Percentiles rank a stretch among this genome's conserved stretches.
These are phyloP conservation scores for Aspergillus sojae DNA, from an alignment of 2,329 filamentous ascomycete species.

Conservation along the genomic window DNA sequence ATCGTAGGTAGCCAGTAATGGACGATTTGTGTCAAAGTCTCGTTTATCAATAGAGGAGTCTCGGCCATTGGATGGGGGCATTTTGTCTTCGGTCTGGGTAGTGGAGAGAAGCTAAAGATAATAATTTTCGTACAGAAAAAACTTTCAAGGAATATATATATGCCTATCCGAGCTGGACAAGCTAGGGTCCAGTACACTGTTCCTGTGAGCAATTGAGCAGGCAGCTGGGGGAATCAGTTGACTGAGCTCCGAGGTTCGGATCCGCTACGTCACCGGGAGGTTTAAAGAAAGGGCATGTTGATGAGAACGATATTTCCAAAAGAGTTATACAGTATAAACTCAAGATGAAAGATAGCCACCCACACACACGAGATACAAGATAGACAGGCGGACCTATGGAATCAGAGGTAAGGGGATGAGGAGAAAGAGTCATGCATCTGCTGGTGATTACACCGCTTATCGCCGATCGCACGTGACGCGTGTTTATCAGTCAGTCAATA, in stretches of 20 bases:
- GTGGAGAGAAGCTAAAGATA: background rate
- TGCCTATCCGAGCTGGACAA: background rate
- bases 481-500: background rate
- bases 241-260: conserved; percentile 16
- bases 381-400: background rate
- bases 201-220: background rate
- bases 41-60: conserved; percentile 44
- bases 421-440: conserved; percentile 2
- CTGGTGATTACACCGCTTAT: conserved; percentile 20
- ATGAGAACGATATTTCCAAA: background rate
- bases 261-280: conserved; percentile 26
- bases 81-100: conserved; percentile 11
- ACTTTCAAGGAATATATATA: background rate
- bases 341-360: background rate
- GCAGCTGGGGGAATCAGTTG: conserved; percentile 24
- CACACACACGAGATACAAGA: background rate
- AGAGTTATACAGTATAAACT: background rate
- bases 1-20: conserved; percentile 28
- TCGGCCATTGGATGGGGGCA: conserved; percentile 29
- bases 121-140: background rate
- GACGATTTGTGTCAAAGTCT: conserved; percentile 50
- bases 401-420: background rate
- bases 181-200: background rate
- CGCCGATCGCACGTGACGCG: conserved; percentile 15
- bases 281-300: background rate